phyloP scores from a whole-genome alignment of 768 basidiomycete species.

The Macrolepiota fuliginosa region DNA sequence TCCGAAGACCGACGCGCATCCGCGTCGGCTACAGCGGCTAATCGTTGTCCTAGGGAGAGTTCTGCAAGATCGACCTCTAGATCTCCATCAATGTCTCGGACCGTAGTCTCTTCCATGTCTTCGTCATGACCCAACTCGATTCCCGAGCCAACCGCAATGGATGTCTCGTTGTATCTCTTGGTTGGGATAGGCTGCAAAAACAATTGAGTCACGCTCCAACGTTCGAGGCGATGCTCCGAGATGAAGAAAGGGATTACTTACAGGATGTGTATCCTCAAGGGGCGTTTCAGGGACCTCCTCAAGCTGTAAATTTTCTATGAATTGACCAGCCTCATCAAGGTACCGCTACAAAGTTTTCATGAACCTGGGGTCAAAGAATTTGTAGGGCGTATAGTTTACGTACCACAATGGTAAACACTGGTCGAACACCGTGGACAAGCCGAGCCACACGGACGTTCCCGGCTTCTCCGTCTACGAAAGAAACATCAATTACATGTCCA shows the following conservation, averaged over 20 bases:
- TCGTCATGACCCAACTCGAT: conserved; percentile 60
- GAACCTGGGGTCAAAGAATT: background rate
- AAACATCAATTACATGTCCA: conserved; percentile 41
- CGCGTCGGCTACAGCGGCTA: conserved; percentile 67
- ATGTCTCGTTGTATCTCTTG: conserved; percentile 67
- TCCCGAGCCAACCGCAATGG: conserved; percentile 68
- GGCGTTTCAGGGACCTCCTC: conserved; percentile 30
- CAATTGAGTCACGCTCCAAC: background rate
- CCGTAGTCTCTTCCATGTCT: conserved; percentile 44
- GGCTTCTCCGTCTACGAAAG: conserved; percentile 39
- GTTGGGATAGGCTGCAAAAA: conserved; percentile 41
- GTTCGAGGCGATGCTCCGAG: background rate
- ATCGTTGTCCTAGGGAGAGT: conserved; percentile 85
- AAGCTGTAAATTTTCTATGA: conserved; percentile 48
- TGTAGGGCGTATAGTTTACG: conserved; percentile 23
- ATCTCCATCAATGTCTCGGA: conserved; percentile 58
- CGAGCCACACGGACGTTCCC: conserved; percentile 52
- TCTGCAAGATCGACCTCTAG: conserved; percentile 87
- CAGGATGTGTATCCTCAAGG: conserved; percentile 15
- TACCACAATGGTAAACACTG: conserved; percentile 55
- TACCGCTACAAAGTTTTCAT: conserved; percentile 41
- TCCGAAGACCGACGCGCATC: conserved; percentile 43
- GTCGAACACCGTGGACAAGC: conserved; percentile 52
- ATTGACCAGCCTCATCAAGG: conserved; percentile 50
- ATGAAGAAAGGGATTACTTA: conserved; percentile 4